A percentile compares a stretch with the other conserved stretches of the same genome.
These are phyloP conservation scores for Candida parachauliodes DNA, from an alignment of 805 yeast species.

Conservation along the genomic window DNA sequence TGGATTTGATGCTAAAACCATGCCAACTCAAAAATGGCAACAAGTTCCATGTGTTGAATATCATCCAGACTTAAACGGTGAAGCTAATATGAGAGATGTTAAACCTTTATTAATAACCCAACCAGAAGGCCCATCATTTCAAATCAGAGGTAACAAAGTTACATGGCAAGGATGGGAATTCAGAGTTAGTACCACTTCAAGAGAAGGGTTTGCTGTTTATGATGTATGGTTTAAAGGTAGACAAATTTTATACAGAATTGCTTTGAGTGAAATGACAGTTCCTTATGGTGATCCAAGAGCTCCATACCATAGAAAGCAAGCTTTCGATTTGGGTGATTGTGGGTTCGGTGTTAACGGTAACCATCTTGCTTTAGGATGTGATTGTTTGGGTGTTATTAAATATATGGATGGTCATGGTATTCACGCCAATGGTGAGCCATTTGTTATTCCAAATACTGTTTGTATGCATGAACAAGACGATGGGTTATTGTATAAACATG, in stretches of 20 bases:
- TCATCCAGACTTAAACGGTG: conserved; percentile 67
- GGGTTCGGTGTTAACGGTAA: conserved; percentile 77
- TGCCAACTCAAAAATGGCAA: conserved; percentile 60
- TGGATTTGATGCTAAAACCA: conserved; percentile 60
- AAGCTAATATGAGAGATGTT: conserved; percentile 46
- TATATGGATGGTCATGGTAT: conserved; percentile 63
- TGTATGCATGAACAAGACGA: conserved; percentile 81
- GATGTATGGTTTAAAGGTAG: conserved; percentile 75
- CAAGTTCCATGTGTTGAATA: conserved; percentile 63
- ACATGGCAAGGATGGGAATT: conserved; percentile 85
- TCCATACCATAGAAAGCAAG: conserved; percentile 83
- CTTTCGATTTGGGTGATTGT: conserved; percentile 81
- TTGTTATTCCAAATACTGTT: conserved; percentile 61
- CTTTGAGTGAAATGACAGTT: conserved; percentile 81
- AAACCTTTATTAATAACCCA: conserved; percentile 68
- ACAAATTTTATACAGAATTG: conserved; percentile 66
- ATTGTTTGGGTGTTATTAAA: conserved; percentile 76
- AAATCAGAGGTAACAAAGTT: conserved; percentile 52
- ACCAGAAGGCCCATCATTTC: conserved; percentile 79
- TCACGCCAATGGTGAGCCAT: conserved; percentile 58
- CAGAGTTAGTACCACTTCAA: conserved; percentile 61
- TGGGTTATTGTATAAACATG: conserved; percentile 74
- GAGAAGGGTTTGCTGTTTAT: conserved; percentile 78
- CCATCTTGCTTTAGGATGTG: conserved; percentile 69
- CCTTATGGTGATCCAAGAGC: conserved; percentile 81